Evolutionary conservation across 129 eudicot species (phyloP), one percentile per base, ranked within the genome.

Genomic region (Pulicaria dysenterica): DNA sequence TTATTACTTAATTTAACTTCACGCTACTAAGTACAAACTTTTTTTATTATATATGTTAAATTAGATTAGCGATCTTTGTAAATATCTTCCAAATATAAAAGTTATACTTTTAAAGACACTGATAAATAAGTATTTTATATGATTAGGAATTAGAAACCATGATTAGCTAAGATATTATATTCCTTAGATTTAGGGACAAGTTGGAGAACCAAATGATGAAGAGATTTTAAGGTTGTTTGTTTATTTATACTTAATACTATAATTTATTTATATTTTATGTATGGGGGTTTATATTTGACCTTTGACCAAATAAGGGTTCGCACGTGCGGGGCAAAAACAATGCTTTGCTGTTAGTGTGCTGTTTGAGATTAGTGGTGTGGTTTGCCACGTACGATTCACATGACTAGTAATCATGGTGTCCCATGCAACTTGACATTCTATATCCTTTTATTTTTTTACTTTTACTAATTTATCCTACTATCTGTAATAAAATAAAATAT

Each of bases 291-390:
- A 54, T 74, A 69, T 60, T 76, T 67, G 81, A 75, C 82, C 86
- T 61, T 86, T 83, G 85, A 83, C 87, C 71, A 61, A 76, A 74
- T 74, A 59, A 67, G 72, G 79, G 43, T 41, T 64, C 40, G 79
- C 86, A 82, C 83, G 86, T 77, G 86, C 71, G 80, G 54, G 75
- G 73, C 74, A 64, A 64, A 38, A 63, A 55, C 76, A 70, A 55
- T 58, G 82, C 75, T 64, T 82, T 62, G 83, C 86, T 82, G 83
- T 68, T 51, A 64, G 67, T 73, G 80, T 63, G 86, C 80, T 78
- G 83, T 77, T 67, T 67, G 60, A 56, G 78, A 64, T 70, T 70
- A 70, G 69, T 81, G 51, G 85, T 46, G 41, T 55, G 73, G 59
- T 70, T 49, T 16, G 79, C 80, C 83, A 73, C 77, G 80, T 73